Conservation (phyloP, 2,329 filamentous ascomycete genomes). For the Ophiostoma angusticollis region DNA sequence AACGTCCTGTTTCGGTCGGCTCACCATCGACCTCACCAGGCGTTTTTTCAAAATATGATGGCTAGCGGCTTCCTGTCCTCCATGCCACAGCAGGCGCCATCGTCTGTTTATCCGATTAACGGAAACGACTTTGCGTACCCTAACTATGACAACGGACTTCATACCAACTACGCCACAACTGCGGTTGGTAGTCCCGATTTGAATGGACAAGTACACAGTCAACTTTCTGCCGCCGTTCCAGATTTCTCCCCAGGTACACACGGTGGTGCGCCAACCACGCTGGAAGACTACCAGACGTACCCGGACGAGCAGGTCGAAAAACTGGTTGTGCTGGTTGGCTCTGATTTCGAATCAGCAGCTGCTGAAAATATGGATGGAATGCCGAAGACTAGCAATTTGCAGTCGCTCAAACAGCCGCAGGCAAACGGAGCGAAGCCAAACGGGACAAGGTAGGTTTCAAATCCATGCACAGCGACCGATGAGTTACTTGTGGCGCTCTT, state of each 20-base stretch:
- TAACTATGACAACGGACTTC: slow-evolving; percentile 13
- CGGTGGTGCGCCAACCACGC: slow-evolving; percentile 14
- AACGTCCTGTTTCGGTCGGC: slow-evolving; percentile 19
- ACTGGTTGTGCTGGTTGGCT: slow-evolving; percentile 17
- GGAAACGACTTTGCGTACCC: slow-evolving; percentile 19
- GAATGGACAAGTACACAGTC: slow-evolving; percentile 30
- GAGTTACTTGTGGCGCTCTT: too few relatives aligned
- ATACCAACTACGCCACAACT: slow-evolving; percentile 1
- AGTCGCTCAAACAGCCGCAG: not conserved
- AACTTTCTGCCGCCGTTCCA: slow-evolving; percentile 49
- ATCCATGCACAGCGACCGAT: too few relatives aligned
- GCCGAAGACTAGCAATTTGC: too few relatives aligned
- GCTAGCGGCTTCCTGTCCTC: slow-evolving; percentile 19
- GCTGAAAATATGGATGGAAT: too few relatives aligned
- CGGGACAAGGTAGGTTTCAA: too few relatives aligned
- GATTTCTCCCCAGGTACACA: slow-evolving; percentile 39
- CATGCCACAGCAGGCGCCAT: slow-evolving; percentile 13
- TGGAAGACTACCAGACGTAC: slow-evolving; percentile 22
- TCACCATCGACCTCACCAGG: slow-evolving; percentile 15
- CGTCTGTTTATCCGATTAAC: slow-evolving; percentile 17
- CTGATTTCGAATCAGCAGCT: slow-evolving; percentile 10
- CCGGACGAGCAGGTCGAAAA: slow-evolving; percentile 21
- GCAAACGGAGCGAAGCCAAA: slow-evolving; percentile 2
- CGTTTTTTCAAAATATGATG: slow-evolving; percentile 17
- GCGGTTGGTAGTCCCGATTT: slow-evolving; percentile 20